These are phyloP conservation scores for Helicocarpus griseus DNA, from an alignment of 2,329 filamentous ascomycete genomes.

Conservation along the genomic window DNA sequence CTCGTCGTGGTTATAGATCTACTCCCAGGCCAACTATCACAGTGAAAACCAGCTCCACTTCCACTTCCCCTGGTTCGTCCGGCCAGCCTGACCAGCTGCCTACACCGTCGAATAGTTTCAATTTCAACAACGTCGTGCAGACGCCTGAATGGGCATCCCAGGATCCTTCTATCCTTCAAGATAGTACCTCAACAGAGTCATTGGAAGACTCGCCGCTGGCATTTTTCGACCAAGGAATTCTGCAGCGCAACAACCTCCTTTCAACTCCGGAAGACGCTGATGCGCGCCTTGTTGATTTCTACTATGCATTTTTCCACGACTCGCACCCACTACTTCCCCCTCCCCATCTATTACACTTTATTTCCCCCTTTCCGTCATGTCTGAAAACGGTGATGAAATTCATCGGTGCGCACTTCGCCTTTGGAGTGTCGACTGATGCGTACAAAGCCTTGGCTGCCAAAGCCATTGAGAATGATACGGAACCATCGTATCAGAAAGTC, in stretches of 20 bases:
- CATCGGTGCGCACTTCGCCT: constrained; percentile 46
- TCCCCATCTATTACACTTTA: constrained; percentile 29
- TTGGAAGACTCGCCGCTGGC: constrained; percentile 9
- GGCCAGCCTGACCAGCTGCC: neutral
- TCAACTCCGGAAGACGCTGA: constrained; percentile 25
- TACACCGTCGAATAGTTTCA: neutral
- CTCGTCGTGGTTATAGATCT: constrained; percentile 58
- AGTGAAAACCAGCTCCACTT: neutral
- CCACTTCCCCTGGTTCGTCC: neutral
- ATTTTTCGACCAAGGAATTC: constrained; percentile 12
- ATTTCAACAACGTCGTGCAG: constrained; percentile 1
- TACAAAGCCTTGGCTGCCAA: constrained; percentile 31
- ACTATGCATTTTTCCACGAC: constrained; percentile 47
- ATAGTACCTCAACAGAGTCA: neutral
- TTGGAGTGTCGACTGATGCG: constrained; percentile 34
- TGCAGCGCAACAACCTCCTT: constrained; percentile 15
- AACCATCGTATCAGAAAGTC: constrained; percentile 53
- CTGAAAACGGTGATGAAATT: constrained; percentile 48
- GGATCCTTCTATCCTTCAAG: neutral
- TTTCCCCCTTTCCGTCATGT: constrained; percentile 34
- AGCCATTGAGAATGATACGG: constrained; percentile 24
- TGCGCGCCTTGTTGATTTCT: constrained; percentile 41
- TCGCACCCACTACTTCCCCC: constrained; percentile 50
- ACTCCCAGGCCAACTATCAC: neutral
- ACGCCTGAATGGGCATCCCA: constrained; percentile 1